A percentile compares a stretch with the other conserved stretches of the same genome.
These are phyloP conservation scores for Cymbidium sinense DNA, from an alignment of 106 monocot species.

Conservation along the genomic window DNA sequence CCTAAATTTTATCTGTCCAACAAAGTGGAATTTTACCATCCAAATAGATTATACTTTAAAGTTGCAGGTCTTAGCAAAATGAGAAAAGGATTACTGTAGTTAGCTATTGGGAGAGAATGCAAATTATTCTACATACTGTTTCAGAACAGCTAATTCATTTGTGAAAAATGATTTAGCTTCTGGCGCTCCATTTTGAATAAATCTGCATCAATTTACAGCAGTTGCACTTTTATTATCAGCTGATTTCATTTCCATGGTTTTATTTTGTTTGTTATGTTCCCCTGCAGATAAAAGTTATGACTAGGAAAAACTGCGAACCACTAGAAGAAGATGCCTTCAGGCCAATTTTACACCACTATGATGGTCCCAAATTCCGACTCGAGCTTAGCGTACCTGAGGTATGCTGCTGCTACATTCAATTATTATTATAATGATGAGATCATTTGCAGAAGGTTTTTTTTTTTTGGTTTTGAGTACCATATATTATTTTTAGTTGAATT, in stretches of 20 bases:
- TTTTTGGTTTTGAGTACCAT: background rate
- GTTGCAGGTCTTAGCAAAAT: too few relatives aligned
- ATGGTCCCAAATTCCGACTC: conserved; percentile 92
- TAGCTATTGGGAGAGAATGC: background rate
- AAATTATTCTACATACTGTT: too few relatives aligned
- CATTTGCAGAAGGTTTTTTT: background rate
- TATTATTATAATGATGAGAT: background rate
- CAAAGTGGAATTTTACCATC: too few relatives aligned
- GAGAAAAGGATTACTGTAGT: too few relatives aligned
- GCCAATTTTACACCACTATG: conserved; percentile 91
- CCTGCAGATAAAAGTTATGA: conserved; percentile 71
- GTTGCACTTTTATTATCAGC: background rate
- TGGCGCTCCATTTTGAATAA: background rate
- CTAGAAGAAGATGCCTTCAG: conserved; percentile 90
- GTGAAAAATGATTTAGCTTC: too few relatives aligned
- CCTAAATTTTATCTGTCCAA: too few relatives aligned
- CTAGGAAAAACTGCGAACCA: conserved; percentile 71
- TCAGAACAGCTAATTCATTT: too few relatives aligned
- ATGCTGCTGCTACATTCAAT: background rate
- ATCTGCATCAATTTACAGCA: background rate
- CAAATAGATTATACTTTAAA: too few relatives aligned
- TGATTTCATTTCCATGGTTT: background rate
- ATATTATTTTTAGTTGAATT: background rate
- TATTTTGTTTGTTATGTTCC: background rate
- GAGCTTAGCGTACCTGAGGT: conserved; percentile 93